Base-by-base conservation (phyloP, 2,329 filamentous ascomycete genomes). In the Rhinocladiella similis region DNA sequence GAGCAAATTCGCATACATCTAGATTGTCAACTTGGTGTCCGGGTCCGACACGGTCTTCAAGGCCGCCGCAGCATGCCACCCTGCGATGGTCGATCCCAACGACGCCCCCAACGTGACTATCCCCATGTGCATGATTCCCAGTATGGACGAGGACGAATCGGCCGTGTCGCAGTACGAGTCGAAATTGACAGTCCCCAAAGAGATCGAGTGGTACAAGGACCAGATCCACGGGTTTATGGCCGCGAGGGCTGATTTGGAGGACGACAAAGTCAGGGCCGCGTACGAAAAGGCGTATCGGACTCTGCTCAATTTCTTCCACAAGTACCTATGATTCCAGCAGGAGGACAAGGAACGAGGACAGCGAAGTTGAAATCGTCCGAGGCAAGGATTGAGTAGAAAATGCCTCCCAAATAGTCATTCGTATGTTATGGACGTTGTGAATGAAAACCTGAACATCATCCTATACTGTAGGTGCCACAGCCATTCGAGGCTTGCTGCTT, bases 31-130 rank as follows among this genome's bases (percentile, higher is more conserved):
- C 77, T 83, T 85, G 62, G 77, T 81, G 47, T 80, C 80, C 54
- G 72, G 84, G 29, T 72, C 76, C n/a, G 76, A 78, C 3, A 81
- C 80, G 19, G 69, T 69, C 13, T 85, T 85, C 75, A 84, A 83
- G 71, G 80, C 77, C 14, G 82, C 78, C 2, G 83, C 77, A 9
- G 74, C 80, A 22, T 77, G 73, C 61, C 83, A 85, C 67, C 83
- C 83, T 5, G 83, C 82, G 25, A 84, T 85, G 82, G 76, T 85
- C 12, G 82, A 83, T 49, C 77, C 77, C 13, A 76, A 79, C 25
- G 83, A 85, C 62, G 83, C 82, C 2, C 74, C 77, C 47, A 75
- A 74, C 4, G 74, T 85, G 36, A 79, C 76, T 3, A 81, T 85
- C 38, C 83, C 83, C 1, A 81, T 81, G 68, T 75, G 77, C 5